Evolutionary conservation across 495 filamentous ascomycete genomes (phyloP), one percentile per base, ranked within the genome.

Genomic region (Xylaria acuta): DNA sequence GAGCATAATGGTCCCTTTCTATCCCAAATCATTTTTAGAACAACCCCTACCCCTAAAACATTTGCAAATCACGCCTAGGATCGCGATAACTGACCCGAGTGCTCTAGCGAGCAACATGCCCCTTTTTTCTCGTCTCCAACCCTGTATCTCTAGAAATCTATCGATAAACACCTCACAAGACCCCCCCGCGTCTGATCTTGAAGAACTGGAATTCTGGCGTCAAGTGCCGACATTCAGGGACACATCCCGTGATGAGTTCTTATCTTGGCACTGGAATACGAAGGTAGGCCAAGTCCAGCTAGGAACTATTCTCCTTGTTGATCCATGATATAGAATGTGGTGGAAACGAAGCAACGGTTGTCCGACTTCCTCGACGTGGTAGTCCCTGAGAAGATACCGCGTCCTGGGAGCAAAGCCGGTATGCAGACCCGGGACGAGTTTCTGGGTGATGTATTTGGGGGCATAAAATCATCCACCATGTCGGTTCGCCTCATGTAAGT

Each of bases 401-500:
- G 75, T 1, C 75, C 77, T 38, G 69, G 79, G 25, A 54, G 65
- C 1, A 62, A 79, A 16, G 69, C 59, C 4, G 76, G 79, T 66
- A 80, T 82, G 70, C 81, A 81, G 64, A 86, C 82, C 32, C 81
- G 82, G 18, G 82, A 86, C 8, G 80, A 86, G 56, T 86, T 89
- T 72, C 81, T 89, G 74, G 70, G 76, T 20, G 88, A 90, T 76
- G 82, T 87, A n/a, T 60, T 79, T 11, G 73, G 82, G 7, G 88
- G 86, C 14, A 81, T 89, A 11, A 77, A 71, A 22, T 72, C 74
- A 14, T 84, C 87, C 14, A 83, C 87, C 36, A 90, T 90, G 88
- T 76, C 87, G 1, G 79, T 89, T 58, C 83, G 88, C 14, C 76
- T 84, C 68, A 82, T 79, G 83, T 85, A 73, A 80, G 83, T 74